Percentiles rank a stretch among this genome's conserved stretches.
Conservation (phyloP, 2,329 filamentous ascomycete genomes). For the Zymoseptoria passerinii region DNA sequence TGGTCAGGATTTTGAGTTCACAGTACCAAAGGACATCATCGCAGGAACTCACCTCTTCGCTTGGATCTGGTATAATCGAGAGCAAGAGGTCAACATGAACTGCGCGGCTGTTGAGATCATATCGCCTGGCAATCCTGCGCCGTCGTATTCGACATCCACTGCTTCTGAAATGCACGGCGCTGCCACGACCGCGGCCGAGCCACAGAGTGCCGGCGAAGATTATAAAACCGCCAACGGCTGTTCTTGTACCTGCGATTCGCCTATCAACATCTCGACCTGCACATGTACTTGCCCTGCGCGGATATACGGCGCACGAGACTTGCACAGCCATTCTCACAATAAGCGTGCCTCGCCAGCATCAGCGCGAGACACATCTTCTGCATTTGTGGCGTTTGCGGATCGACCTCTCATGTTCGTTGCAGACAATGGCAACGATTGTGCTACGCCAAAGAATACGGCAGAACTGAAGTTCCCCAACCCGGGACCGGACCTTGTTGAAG, state of each 20-base stretch:
- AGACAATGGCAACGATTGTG: constrained; percentile 35
- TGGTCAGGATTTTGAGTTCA: constrained; percentile 39
- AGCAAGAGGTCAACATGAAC: constrained; percentile 40
- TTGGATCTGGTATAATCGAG: constrained; percentile 43
- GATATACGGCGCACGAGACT: not conserved
- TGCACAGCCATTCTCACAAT: not conserved
- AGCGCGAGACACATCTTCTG: not conserved
- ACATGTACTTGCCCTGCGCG: not conserved
- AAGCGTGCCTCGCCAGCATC: not conserved
- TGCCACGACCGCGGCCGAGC: constrained; percentile 11
- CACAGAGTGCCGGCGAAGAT: not conserved
- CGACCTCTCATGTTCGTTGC: constrained; percentile 37
- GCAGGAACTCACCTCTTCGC: constrained; percentile 37
- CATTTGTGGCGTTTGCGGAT: constrained; percentile 28
- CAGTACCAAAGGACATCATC: constrained; percentile 37
- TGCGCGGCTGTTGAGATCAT: constrained; percentile 40
- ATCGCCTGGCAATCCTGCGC: constrained; percentile 1
- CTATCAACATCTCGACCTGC: constrained; percentile 1
- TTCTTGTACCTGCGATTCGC: constrained; percentile 10
- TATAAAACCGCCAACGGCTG: constrained; percentile 18
- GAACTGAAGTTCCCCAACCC: constrained; percentile 39
- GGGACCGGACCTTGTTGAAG: constrained; percentile 36
- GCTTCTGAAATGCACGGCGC: constrained; percentile 19
- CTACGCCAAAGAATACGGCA: constrained; percentile 28
- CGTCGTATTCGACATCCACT: not conserved